Conservation (phyloP, 2,329 filamentous ascomycete species). For the Trichoderma guizhouense region DNA sequence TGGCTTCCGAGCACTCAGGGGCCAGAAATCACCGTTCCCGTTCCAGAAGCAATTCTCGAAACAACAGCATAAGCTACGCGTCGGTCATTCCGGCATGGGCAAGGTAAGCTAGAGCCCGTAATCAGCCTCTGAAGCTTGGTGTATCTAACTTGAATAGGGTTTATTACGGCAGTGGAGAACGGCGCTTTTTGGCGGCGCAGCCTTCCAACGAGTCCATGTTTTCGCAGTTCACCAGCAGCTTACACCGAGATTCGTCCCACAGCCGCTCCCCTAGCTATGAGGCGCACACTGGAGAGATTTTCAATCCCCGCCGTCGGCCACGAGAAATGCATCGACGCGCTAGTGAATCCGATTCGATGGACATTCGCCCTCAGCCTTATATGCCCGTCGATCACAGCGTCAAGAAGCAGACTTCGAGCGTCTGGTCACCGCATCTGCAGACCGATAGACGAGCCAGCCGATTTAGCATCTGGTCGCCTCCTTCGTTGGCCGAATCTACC, state of each 20-base stretch:
- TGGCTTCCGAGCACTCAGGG: conserved; percentile 47
- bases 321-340: conserved; percentile 33
- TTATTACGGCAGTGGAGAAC: conserved; percentile 68
- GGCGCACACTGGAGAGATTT: conserved; percentile 43
- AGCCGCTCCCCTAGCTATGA: conserved; percentile 51
- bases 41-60: conserved; percentile 49
- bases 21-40: conserved; percentile 54
- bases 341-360: conserved; percentile 34
- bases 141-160: conserved; percentile 40
- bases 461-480: conserved; percentile 69
- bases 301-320: conserved; percentile 44
- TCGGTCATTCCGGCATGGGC: conserved; percentile 53
- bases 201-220: conserved; percentile 45
- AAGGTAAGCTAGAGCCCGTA: conserved; percentile 35
- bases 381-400: conserved; percentile 29
- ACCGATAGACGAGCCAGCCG: conserved; percentile 57
- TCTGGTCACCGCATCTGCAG: conserved; percentile 72
- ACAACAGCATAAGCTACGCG: conserved; percentile 43
- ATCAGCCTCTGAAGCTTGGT: neutral
- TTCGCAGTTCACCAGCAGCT: conserved; percentile 48
- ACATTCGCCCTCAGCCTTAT: conserved; percentile 39
- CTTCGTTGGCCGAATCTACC: conserved; percentile 62
- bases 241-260: conserved; percentile 43
- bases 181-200: conserved; percentile 46
- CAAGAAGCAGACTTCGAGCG: conserved; percentile 53